These are phyloP conservation scores for Hemileccinum hortonii DNA, from an alignment of 1,284 basidiomycete genomes.

Conservation along the genomic window DNA sequence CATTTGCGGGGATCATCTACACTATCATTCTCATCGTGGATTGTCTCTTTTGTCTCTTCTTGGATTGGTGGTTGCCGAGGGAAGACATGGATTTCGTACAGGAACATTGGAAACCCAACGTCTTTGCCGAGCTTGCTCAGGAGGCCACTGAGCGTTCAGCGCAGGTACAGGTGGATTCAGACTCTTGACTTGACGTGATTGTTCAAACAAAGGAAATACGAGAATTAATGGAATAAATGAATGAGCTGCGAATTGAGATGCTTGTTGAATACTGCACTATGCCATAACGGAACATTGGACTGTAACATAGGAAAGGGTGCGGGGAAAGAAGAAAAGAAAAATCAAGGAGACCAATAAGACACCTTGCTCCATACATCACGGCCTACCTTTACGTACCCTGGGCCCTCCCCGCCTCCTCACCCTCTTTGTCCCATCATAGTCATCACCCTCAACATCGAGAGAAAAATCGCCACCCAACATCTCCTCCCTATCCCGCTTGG, in stretches of 20 bases:
- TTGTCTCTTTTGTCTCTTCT: conserved; percentile 72
- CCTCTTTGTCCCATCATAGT: conserved; percentile 24
- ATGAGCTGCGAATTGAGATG: conserved; percentile 5
- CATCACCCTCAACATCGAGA: conserved; percentile 24
- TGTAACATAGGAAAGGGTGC: conserved; percentile 6
- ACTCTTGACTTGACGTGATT: not conserved
- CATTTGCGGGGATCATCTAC: conserved; percentile 75
- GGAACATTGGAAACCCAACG: conserved; percentile 41
- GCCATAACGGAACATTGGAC: not conserved
- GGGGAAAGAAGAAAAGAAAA: not conserved
- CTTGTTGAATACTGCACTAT: conserved; percentile 7
- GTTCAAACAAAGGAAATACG: conserved; percentile 9
- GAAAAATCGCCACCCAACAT: conserved; percentile 26
- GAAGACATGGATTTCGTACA: conserved; percentile 68
- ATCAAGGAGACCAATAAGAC: not conserved
- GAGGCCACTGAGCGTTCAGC: not conserved
- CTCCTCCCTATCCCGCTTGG: conserved; percentile 41
- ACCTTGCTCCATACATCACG: conserved; percentile 5
- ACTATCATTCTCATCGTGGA: conserved; percentile 78
- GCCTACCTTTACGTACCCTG: conserved; percentile 22
- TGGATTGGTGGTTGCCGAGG: conserved; percentile 76
- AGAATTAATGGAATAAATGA: conserved; percentile 22
- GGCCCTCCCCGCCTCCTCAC: conserved; percentile 22
- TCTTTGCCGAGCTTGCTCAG: conserved; percentile 35
- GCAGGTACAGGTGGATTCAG: not conserved